phyloP scores from a whole-genome alignment of 148 eudicot genomes.

The Fagopyrum esculentum region DNA sequence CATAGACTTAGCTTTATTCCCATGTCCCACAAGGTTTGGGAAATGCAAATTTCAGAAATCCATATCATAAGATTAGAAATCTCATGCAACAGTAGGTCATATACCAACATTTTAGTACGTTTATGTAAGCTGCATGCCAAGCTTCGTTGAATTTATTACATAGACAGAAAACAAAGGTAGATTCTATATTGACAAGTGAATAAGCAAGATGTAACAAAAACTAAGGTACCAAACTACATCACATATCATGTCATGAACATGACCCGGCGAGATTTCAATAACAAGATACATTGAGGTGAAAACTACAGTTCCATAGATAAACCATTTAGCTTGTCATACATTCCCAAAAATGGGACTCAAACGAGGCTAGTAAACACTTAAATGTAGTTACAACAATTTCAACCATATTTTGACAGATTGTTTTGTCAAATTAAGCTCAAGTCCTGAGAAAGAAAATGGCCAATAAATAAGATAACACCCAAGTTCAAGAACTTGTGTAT shows the following conservation, averaged over 20 bases:
- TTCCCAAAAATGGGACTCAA: too few relatives aligned
- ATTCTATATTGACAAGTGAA: background rate
- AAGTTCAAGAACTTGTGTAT: too few relatives aligned
- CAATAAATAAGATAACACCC: too few relatives aligned
- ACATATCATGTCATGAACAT: background rate
- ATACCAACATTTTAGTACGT: background rate
- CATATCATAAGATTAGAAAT: background rate
- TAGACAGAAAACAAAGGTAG: background rate
- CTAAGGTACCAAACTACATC: background rate
- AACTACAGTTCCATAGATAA: too few relatives aligned
- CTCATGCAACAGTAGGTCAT: background rate
- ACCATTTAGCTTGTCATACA: too few relatives aligned
- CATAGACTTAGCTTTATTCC: conserved; percentile 8
- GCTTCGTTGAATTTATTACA: background rate
- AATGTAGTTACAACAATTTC: too few relatives aligned
- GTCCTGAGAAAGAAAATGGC: too few relatives aligned
- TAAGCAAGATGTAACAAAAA: background rate
- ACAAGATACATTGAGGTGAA: background rate
- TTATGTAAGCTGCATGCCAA: background rate
- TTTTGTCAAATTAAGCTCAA: too few relatives aligned
- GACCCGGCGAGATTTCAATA: background rate
- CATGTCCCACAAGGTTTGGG: conserved; percentile 9
- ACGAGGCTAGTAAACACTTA: too few relatives aligned
- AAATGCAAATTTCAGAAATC: conserved; percentile 12
- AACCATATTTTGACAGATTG: too few relatives aligned